These are phyloP conservation scores for Geum urbanum DNA, from an alignment of 306 rosid genomes.

Conservation along the genomic window DNA sequence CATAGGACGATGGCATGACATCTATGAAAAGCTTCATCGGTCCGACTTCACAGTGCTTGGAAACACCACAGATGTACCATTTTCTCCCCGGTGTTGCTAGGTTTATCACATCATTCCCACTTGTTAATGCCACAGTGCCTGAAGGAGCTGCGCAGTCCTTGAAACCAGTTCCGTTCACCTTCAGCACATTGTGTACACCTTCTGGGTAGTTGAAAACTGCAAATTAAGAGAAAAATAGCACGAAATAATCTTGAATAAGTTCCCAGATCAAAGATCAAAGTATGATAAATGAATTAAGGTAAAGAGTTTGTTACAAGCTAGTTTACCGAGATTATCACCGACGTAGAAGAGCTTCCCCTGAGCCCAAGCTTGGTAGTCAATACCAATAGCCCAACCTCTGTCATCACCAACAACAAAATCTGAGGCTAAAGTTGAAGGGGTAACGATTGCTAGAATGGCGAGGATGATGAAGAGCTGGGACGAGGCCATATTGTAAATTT, in stretches of 20 bases:
- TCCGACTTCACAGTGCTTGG: constrained; percentile 27
- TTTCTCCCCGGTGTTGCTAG: constrained; percentile 30
- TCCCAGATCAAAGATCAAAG: neutral
- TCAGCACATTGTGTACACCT: constrained; percentile 28
- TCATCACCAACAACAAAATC: constrained; percentile 31
- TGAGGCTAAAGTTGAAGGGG: constrained; percentile 19
- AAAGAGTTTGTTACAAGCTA: neutral
- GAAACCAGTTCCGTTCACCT: constrained; percentile 34
- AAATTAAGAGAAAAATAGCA: neutral
- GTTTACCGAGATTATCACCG: constrained; percentile 34
- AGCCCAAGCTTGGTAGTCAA: constrained; percentile 35
- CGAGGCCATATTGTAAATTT: constrained; percentile 21
- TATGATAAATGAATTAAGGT: neutral
- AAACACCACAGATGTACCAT: constrained; percentile 39
- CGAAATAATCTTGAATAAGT: neutral
- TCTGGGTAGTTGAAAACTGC: constrained; percentile 33
- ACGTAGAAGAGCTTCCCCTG: constrained; percentile 29
- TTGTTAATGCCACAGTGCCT: constrained; percentile 10
- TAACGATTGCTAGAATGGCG: constrained; percentile 15
- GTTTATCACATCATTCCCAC: constrained; percentile 27
- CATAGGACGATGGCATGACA: constrained; percentile 14
- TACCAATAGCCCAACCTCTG: constrained; percentile 31
- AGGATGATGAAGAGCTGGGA: constrained; percentile 10
- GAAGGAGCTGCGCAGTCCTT: constrained; percentile 20
- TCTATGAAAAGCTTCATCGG: constrained; percentile 28